Evolutionary conservation across 75 land plant species (phyloP).

Genomic region (Gnetum montanum): DNA sequence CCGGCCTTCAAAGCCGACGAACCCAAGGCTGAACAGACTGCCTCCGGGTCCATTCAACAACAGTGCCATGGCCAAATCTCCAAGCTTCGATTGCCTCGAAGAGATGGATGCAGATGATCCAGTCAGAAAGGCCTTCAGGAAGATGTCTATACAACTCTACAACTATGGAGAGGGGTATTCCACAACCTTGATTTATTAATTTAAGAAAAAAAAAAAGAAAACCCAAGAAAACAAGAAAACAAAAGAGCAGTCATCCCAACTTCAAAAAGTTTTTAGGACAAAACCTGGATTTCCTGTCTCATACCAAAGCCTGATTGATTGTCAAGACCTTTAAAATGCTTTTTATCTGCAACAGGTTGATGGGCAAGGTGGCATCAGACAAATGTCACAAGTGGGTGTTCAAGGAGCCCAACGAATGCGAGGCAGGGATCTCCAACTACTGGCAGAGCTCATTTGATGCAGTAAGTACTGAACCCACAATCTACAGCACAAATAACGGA

Average conservation of each 20-base stretch:
- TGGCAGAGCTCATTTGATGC: constrained; percentile 99
- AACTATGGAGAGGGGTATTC: constrained; percentile 97
- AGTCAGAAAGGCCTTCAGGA: constrained; percentile 80
- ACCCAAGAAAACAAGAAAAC: too few relatives aligned
- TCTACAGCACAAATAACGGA: too few relatives aligned
- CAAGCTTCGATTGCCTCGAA: constrained; percentile 38
- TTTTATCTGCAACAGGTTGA: constrained; percentile 28
- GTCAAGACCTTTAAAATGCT: too few relatives aligned
- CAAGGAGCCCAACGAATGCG: constrained; percentile 85
- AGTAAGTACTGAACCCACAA: constrained; percentile 23
- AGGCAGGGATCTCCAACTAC: constrained; percentile 74
- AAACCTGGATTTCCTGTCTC: neutral
- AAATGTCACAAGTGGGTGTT: constrained; percentile 97
- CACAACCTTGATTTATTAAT: too few relatives aligned
- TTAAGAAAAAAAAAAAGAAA: too few relatives aligned
- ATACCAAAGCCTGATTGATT: too few relatives aligned
- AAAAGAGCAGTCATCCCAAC: too few relatives aligned
- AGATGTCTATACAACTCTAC: constrained; percentile 94
- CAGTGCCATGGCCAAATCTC: constrained; percentile 19
- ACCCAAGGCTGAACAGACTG: constrained; percentile 6
- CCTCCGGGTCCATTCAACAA: constrained; percentile 7
- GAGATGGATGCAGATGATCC: constrained; percentile 79
- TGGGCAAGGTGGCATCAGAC: constrained; percentile 98
- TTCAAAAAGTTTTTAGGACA: neutral
- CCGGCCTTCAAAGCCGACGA: constrained; percentile 18